These are phyloP conservation scores for Ganoderma boninense DNA, from an alignment of 1,284 basidiomycete genomes.

Conservation along the genomic window DNA sequence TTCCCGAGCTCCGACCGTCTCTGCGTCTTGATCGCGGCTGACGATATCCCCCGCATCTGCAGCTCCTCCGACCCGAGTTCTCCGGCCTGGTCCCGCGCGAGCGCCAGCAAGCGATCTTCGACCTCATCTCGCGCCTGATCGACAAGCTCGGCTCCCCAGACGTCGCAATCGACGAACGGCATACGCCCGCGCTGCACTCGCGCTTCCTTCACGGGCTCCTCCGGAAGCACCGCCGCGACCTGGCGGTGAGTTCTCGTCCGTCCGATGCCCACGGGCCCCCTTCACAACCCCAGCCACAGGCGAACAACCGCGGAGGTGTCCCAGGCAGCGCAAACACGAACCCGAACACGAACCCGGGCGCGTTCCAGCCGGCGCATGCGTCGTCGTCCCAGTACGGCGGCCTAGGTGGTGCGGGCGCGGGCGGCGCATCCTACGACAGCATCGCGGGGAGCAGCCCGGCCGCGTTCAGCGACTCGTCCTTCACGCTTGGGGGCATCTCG, in stretches of 20 bases:
- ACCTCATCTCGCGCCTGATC: slow-evolving; percentile 76
- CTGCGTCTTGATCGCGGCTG: background rate
- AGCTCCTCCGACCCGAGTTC: slow-evolving; percentile 82
- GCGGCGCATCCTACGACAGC: slow-evolving; percentile 23
- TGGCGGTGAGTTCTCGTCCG: slow-evolving; percentile 56
- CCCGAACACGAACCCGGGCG: background rate
- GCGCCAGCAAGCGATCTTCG: slow-evolving; percentile 74
- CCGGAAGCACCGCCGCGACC: slow-evolving; percentile 71
- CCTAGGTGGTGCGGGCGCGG: slow-evolving; percentile 13
- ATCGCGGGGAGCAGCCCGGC: slow-evolving; percentile 27
- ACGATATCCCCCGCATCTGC: background rate
- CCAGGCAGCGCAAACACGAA: background rate
- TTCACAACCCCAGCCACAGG: slow-evolving; percentile 29
- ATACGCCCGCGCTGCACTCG: slow-evolving; percentile 83
- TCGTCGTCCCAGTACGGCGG: slow-evolving; percentile 11
- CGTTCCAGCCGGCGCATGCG: background rate
- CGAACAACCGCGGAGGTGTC: slow-evolving; percentile 11
- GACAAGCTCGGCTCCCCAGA: slow-evolving; percentile 74
- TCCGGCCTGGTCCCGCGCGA: slow-evolving; percentile 63
- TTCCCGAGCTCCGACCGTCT: background rate
- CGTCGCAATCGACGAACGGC: slow-evolving; percentile 83
- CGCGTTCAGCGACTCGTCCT: slow-evolving; percentile 30
- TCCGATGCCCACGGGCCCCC: slow-evolving; percentile 36
- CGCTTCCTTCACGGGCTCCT: slow-evolving; percentile 78
- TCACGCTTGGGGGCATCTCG: slow-evolving; percentile 20